Conservation (phyloP, 305 asterid genomes). For the Euphrasia arctica region DNA sequence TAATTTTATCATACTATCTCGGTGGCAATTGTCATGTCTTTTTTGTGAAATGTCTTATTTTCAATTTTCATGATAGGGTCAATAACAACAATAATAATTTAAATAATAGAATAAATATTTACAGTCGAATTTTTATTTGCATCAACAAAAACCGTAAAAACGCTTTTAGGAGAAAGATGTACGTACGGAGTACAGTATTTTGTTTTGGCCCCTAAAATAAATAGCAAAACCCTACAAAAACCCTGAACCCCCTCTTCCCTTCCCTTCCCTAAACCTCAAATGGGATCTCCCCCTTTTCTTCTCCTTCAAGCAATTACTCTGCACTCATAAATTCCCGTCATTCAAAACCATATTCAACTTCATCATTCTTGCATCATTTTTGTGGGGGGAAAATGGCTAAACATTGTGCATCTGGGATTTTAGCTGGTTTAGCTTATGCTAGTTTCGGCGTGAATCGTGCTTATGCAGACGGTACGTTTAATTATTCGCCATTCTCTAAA, state of each 20-base stretch:
- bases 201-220: no score
- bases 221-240: slow-evolving; percentile 22
- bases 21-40: no score
- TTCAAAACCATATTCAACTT: neutral
- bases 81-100: no score
- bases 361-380: neutral
- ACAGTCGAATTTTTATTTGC: no score
- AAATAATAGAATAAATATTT: no score
- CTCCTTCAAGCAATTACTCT: slow-evolving; percentile 32
- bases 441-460: slow-evolving; percentile 43
- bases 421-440: slow-evolving; percentile 62
- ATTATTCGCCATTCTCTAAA: slow-evolving; percentile 44
- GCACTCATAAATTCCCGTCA: slow-evolving; percentile 5
- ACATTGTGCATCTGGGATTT: slow-evolving; percentile 52
- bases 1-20: no score
- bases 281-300: slow-evolving; percentile 36
- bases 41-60: no score
- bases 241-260: slow-evolving; percentile 31
- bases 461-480: slow-evolving; percentile 56
- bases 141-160: no score
- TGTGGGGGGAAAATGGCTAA: slow-evolving; percentile 38
- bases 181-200: no score
- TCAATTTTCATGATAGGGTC: no score
- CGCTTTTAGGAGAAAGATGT: no score
- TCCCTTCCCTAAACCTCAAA: slow-evolving; percentile 21